Evolutionary conservation across 371 early-diverging fungal genomes (phyloP).

Genomic region (Haplosporangium sp.): DNA sequence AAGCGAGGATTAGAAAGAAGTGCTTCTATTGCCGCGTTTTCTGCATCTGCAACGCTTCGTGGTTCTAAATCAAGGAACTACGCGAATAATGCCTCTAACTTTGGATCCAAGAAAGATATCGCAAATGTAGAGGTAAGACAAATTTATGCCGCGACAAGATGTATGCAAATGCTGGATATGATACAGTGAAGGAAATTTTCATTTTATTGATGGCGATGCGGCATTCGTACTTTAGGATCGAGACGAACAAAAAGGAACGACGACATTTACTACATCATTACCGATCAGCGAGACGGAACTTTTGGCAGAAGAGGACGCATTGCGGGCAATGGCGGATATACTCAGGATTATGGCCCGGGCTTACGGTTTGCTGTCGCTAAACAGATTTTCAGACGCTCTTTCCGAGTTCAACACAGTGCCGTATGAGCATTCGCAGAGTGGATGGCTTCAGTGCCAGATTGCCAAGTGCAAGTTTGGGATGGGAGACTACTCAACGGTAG

Average conservation of each 20-base stretch:
- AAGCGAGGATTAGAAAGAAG: constrained; percentile 21
- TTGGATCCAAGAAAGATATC: constrained; percentile 10
- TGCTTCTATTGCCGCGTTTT: constrained; percentile 3
- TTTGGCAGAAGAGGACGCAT: constrained; percentile 18
- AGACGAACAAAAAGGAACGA: background rate
- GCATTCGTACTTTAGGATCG: constrained; percentile 7
- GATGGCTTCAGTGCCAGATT: constrained; percentile 68
- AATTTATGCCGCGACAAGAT: too few species aligned
- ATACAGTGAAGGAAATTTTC: background rate
- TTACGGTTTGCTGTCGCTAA: constrained; percentile 54
- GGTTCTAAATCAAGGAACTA: background rate
- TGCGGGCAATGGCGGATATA: constrained; percentile 41
- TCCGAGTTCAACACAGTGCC: constrained; percentile 57
- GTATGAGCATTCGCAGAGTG: constrained; percentile 58
- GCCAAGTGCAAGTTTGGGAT: constrained; percentile 69
- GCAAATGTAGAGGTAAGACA: background rate
- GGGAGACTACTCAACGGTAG: constrained; percentile 64
- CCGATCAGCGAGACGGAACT: constrained; percentile 21
- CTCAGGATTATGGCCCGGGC: constrained; percentile 50
- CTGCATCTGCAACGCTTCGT: constrained; percentile 1
- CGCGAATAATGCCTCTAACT: background rate
- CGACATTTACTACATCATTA: background rate
- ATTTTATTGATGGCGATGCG: background rate
- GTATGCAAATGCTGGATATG: too few species aligned
- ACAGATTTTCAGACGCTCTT: constrained; percentile 60